phyloP scores from a whole-genome alignment of 2,329 filamentous ascomycete genomes.

The Aspergillus spinulosporus region DNA sequence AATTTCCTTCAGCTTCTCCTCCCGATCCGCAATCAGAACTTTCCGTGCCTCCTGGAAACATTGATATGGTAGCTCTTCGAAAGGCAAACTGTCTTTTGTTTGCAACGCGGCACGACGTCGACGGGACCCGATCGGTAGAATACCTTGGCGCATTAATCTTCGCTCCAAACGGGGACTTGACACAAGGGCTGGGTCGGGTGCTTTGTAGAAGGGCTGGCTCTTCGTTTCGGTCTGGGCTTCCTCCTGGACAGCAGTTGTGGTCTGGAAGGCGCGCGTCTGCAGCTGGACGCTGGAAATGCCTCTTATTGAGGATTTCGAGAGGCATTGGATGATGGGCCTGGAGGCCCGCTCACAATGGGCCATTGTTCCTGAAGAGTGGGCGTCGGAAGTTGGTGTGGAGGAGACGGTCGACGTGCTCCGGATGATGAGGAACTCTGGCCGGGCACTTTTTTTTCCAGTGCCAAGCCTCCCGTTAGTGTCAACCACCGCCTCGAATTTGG shows the following conservation, averaged over 20 bases:
- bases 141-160: slow-evolving; percentile 66
- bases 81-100: slow-evolving; percentile 69
- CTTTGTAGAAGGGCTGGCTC: slow-evolving; percentile 44
- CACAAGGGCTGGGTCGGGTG: slow-evolving; percentile 66
- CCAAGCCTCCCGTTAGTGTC: slow-evolving; percentile 37
- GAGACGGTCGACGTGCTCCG: slow-evolving; percentile 20
- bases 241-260: slow-evolving; percentile 45
- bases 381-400: slow-evolving; percentile 10
- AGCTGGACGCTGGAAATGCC: slow-evolving; percentile 36
- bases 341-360: slow-evolving; percentile 46
- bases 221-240: slow-evolving; percentile 45
- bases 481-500: slow-evolving; percentile 35
- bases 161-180: slow-evolving; percentile 64
- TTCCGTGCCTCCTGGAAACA: slow-evolving; percentile 95
- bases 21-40: slow-evolving; percentile 74
- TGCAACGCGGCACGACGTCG: slow-evolving; percentile 74
- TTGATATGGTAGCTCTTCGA: slow-evolving; percentile 94
- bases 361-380: slow-evolving; percentile 29
- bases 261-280: slow-evolving; percentile 51
- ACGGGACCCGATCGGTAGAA: slow-evolving; percentile 76
- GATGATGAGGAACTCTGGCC: slow-evolving; percentile 25
- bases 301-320: slow-evolving; percentile 38
- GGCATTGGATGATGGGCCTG: slow-evolving; percentile 45
- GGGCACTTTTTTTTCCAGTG: slow-evolving; percentile 42
- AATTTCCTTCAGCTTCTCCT: slow-evolving; percentile 77